These are phyloP conservation scores for Aspergillus carlsbadensis DNA, from an alignment of 495 filamentous ascomycete species.

Conservation along the genomic window DNA sequence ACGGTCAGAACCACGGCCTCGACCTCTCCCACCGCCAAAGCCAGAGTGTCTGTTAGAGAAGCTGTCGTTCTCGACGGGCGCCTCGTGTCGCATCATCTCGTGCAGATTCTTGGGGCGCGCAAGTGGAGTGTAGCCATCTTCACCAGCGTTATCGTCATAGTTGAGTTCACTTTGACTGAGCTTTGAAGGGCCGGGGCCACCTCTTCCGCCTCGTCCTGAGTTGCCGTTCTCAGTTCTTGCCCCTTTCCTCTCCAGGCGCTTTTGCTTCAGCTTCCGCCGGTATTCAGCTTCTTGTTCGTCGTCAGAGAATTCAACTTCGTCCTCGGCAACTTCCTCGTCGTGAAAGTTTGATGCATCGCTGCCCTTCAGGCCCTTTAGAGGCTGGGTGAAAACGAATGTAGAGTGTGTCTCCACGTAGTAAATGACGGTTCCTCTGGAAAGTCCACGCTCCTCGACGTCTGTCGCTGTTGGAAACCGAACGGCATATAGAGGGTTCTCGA, in stretches of 20 bases:
- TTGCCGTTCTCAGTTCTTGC: conserved; percentile 35
- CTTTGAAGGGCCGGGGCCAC: conserved; percentile 36
- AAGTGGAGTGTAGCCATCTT: conserved; percentile 65
- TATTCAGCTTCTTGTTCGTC: conserved; percentile 89
- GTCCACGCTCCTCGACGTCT: conserved; percentile 64
- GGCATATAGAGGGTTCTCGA: conserved; percentile 79
- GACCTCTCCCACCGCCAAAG: conserved; percentile 41
- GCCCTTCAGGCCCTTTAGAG: conserved; percentile 71
- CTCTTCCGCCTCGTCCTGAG: conserved; percentile 33
- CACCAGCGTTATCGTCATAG: conserved; percentile 52
- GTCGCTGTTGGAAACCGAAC: conserved; percentile 64
- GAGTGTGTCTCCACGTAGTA: conserved; percentile 78
- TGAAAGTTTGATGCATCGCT: conserved; percentile 92
- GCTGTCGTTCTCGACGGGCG: conserved; percentile 47
- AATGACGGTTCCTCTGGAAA: conserved; percentile 62
- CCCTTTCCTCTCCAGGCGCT: conserved; percentile 49
- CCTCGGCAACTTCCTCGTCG: conserved; percentile 84
- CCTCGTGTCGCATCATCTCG: conserved; percentile 50
- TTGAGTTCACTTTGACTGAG: conserved; percentile 49
- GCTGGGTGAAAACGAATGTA: conserved; percentile 79
- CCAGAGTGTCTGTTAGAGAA: conserved; percentile 24
- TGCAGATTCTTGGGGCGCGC: conserved; percentile 60
- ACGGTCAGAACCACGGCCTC: conserved; percentile 44
- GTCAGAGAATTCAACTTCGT: conserved; percentile 92
- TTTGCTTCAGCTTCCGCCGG: conserved; percentile 67